A percentile compares a stretch with the other conserved stretches of the same genome.
These are phyloP conservation scores for Nymphaea thermarum DNA, from an alignment of 164 flowering plant species.

Conservation along the genomic window DNA sequence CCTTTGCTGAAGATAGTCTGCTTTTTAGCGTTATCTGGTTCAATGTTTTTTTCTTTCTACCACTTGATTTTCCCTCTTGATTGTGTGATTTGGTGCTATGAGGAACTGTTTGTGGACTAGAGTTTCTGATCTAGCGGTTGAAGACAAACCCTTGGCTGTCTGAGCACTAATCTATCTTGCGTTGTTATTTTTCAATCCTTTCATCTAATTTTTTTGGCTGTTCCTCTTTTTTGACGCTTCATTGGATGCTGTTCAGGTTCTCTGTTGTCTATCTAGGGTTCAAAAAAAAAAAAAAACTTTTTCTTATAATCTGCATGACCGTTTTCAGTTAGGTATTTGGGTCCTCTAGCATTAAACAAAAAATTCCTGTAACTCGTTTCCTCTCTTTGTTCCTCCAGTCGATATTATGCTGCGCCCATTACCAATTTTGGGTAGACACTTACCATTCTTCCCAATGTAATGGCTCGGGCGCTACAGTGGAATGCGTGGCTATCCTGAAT, in stretches of 20 bases:
- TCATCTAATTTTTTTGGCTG: not conserved
- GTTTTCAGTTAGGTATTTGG: no score
- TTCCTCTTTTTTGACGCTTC: no score
- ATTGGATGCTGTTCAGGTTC: not conserved
- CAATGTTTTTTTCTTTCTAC: not conserved
- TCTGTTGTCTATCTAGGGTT: not conserved
- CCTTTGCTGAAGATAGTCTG: not conserved
- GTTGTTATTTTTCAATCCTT: not conserved
- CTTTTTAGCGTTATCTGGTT: not conserved
- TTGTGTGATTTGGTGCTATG: constrained; percentile 8
- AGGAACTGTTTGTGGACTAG: constrained; percentile 20
- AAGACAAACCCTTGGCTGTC: constrained; percentile 26
- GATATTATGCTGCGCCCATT: constrained; percentile 9
- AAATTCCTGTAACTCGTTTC: not conserved
- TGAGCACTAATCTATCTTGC: constrained; percentile 8
- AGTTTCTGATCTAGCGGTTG: constrained; percentile 18
- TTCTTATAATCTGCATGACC: no score
- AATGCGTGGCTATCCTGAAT: constrained; percentile 14
- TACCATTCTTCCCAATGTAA: constrained; percentile 11
- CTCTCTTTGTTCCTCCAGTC: not conserved
- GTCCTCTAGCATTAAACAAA: no score
- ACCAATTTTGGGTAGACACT: constrained; percentile 16
- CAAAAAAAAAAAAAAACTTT: no score
- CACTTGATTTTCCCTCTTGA: not conserved
- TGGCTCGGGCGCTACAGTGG: constrained; percentile 18